Percentiles rank a stretch among this genome's conserved stretches.
These are phyloP conservation scores for Halophytophthora batemanensis DNA, from an alignment of 352 stramenopile species.

Conservation along the genomic window DNA sequence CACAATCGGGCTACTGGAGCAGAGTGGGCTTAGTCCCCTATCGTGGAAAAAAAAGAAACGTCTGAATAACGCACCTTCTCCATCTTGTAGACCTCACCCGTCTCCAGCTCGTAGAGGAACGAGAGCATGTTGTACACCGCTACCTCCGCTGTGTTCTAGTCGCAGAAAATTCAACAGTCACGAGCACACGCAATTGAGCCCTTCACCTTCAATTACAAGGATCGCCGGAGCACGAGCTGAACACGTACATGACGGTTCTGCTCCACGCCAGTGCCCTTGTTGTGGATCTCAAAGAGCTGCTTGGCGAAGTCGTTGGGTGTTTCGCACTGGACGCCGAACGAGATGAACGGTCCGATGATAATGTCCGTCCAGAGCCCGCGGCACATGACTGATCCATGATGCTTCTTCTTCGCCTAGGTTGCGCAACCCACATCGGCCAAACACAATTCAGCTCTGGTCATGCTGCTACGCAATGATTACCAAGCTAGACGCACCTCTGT, in stretches of 20 bases:
- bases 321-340: slow-evolving; percentile 87
- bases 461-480: not conserved
- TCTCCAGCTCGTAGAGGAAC: slow-evolving; percentile 91
- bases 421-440: not conserved
- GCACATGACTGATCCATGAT: slow-evolving; percentile 75
- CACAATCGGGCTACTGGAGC: not conserved
- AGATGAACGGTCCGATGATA: slow-evolving; percentile 87
- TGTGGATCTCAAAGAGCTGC: slow-evolving; percentile 91
- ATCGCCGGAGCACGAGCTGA: not conserved
- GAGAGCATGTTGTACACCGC: slow-evolving; percentile 91
- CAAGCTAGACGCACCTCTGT: slow-evolving; percentile 49
- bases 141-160: slow-evolving; percentile 89
- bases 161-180: not conserved
- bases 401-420: slow-evolving; percentile 54
- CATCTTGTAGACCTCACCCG: slow-evolving; percentile 84
- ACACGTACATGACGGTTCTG: slow-evolving; percentile 89
- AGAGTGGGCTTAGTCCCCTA: not conserved
- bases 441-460: no score
- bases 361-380: slow-evolving; percentile 92
- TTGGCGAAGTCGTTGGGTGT: slow-evolving; percentile 66
- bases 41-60: not conserved
- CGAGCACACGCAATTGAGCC: not conserved
- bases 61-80: slow-evolving; percentile 45
- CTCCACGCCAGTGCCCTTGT: slow-evolving; percentile 91
- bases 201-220: not conserved